Conservation (phyloP, 306 rosid genomes). For the Dalbergia cultrata region DNA sequence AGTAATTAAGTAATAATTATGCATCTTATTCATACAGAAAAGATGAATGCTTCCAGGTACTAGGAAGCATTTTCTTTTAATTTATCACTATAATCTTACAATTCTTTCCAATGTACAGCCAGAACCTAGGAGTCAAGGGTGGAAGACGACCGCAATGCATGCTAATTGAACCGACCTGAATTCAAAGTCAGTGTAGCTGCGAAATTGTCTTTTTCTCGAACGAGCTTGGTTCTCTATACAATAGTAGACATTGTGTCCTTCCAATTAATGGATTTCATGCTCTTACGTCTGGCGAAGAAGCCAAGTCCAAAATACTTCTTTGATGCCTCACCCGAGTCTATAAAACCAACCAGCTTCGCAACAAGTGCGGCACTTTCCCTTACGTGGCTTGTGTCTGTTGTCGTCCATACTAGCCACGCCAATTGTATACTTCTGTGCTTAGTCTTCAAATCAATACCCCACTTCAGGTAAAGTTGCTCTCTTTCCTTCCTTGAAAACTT, state of each 20-base stretch:
- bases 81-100: conserved; percentile 41
- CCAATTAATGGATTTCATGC: conserved; percentile 56
- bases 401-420: conserved; percentile 68
- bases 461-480: conserved; percentile 66
- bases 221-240: conserved; percentile 30
- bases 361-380: conserved; percentile 80
- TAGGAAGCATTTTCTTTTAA: conserved; percentile 11
- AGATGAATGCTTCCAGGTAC: conserved; percentile 6
- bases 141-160: conserved; percentile 32
- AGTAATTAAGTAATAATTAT: background rate
- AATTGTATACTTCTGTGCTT: conserved; percentile 80
- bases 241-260: conserved; percentile 54
- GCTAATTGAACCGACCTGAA: conserved; percentile 26
- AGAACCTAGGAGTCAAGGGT: conserved; percentile 26
- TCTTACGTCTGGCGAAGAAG: conserved; percentile 56
- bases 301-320: conserved; percentile 69
- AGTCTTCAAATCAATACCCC: conserved; percentile 72
- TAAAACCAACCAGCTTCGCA: conserved; percentile 75
- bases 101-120: conserved; percentile 30
- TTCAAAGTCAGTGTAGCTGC: background rate
- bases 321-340: conserved; percentile 55
- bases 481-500: conserved; percentile 69
- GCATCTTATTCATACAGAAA: background rate
- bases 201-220: conserved; percentile 17
- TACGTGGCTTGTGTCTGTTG: conserved; percentile 63